A percentile compares a stretch with the other conserved stretches of the same genome.
phyloP scores from a whole-genome alignment of 1,284 basidiomycete genomes.

The Cystobasidiaceae sp. region DNA sequence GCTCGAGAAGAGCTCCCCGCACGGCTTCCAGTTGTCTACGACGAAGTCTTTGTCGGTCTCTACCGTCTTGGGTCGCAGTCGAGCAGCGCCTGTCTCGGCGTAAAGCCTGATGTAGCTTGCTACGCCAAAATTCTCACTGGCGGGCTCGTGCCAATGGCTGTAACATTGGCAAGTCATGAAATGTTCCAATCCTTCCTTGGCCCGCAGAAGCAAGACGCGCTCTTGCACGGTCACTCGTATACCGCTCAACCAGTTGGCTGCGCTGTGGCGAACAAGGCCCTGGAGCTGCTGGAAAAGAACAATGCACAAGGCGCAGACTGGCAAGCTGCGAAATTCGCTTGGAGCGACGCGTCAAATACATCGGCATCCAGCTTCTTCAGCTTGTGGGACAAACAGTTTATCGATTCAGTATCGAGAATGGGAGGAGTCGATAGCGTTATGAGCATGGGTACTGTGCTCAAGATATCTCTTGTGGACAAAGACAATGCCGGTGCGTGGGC shows the following conservation, averaged over 20 bases:
- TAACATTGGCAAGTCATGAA: conserved; percentile 70
- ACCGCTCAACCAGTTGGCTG: conserved; percentile 89
- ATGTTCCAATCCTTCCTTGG: conserved; percentile 78
- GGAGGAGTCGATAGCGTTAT: conserved; percentile 66
- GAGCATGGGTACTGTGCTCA: conserved; percentile 82
- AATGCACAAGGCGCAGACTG: conserved; percentile 55
- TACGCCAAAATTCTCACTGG: conserved; percentile 94
- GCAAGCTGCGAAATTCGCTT: conserved; percentile 56
- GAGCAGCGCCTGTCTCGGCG: conserved; percentile 62
- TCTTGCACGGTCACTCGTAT: conserved; percentile 93
- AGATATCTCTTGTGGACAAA: conserved; percentile 66
- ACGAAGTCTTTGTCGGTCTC: conserved; percentile 92
- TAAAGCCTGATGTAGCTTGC: conserved; percentile 76
- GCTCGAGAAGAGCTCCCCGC: conserved; percentile 63
- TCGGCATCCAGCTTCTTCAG: conserved; percentile 74
- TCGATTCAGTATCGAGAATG: conserved; percentile 59
- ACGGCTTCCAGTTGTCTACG: conserved; percentile 85
- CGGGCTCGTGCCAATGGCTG: conserved; percentile 79
- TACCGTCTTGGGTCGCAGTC: conserved; percentile 75
- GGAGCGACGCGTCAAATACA: conserved; percentile 36
- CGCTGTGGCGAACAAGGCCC: conserved; percentile 76
- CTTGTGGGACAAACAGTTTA: conserved; percentile 75
- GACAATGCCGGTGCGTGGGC: conserved; percentile 33
- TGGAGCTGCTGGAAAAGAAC: conserved; percentile 59
- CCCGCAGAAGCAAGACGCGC: conserved; percentile 70